phyloP scores from a whole-genome alignment of 2,329 filamentous ascomycete genomes.

The Zasmidium citrigriseum region DNA sequence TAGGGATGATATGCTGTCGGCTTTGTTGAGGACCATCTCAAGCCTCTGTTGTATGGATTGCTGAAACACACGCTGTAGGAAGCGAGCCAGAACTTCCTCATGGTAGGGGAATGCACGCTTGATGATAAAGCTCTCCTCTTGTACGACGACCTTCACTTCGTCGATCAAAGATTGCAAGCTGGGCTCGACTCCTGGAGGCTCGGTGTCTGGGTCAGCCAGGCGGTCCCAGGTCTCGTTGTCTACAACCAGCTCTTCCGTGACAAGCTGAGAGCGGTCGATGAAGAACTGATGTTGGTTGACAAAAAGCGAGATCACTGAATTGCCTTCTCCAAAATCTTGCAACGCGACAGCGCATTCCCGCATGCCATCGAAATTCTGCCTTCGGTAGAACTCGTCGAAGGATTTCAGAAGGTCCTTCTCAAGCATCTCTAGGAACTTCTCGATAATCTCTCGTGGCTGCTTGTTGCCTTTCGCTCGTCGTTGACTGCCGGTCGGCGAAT shows the following conservation, averaged over 20 bases:
- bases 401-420: conserved; percentile 95
- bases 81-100: conserved; percentile 88
- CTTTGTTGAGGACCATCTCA: conserved; percentile 94
- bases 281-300: conserved; percentile 99
- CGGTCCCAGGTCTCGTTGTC: conserved; percentile 81
- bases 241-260: conserved; percentile 78
- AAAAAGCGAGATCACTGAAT: conserved; percentile 92
- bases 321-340: conserved; percentile 92
- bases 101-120: conserved; percentile 95
- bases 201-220: conserved; percentile 89
- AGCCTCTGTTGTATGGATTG: conserved; percentile 96
- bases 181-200: conserved; percentile 86
- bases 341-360: conserved; percentile 92
- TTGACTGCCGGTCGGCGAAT: conserved; percentile 48
- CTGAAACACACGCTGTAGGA: conserved; percentile 94
- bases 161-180: conserved; percentile 90
- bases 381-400: conserved; percentile 95
- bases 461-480: conserved; percentile 53
- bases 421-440: conserved; percentile 93
- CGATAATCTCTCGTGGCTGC: conserved; percentile 72
- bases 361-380: conserved; percentile 97
- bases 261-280: conserved; percentile 89
- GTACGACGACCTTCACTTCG: conserved; percentile 92
- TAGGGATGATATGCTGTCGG: conserved; percentile 84
- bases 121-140: conserved; percentile 96